These are phyloP conservation scores for Nakaseomyces bracarensis DNA, from an alignment of 1,139 yeast species.

Conservation along the genomic window DNA sequence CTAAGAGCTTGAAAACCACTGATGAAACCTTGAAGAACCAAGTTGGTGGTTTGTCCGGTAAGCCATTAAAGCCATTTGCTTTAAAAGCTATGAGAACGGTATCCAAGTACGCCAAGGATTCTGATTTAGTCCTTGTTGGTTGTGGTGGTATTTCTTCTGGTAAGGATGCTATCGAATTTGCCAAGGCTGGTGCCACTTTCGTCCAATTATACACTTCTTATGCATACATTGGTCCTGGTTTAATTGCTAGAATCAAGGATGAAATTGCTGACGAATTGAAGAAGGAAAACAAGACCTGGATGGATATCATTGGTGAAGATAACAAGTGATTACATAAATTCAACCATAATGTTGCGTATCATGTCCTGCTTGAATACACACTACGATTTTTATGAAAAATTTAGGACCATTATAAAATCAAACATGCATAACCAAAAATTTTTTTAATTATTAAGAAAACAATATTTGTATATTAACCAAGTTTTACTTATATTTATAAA, in stretches of 20 bases:
- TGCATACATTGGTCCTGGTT: conserved; percentile 89
- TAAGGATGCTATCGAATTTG: conserved; percentile 82
- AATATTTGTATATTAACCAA: background rate
- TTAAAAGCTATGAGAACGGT: conserved; percentile 61
- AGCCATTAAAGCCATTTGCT: conserved; percentile 78
- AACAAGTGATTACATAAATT: conserved; percentile 24
- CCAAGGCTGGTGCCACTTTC: conserved; percentile 86
- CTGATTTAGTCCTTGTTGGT: conserved; percentile 66
- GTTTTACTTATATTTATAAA: background rate
- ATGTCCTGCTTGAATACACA: background rate
- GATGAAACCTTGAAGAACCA: conserved; percentile 41
- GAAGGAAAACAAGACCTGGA: conserved; percentile 78
- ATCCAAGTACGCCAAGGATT: conserved; percentile 65
- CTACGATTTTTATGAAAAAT: background rate
- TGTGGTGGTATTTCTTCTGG: conserved; percentile 91
- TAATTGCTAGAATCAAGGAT: conserved; percentile 67
- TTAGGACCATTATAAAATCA: background rate
- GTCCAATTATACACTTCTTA: conserved; percentile 82
- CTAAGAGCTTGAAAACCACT: conserved; percentile 45
- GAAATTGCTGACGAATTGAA: conserved; percentile 61
- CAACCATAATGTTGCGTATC: background rate
- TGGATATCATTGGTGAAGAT: conserved; percentile 58
- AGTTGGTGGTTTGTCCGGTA: conserved; percentile 86
- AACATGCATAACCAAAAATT: background rate
- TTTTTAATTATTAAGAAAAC: background rate